Evolutionary conservation across 768 basidiomycete genomes (phyloP).

Genomic region (Mycena amicta): DNA sequence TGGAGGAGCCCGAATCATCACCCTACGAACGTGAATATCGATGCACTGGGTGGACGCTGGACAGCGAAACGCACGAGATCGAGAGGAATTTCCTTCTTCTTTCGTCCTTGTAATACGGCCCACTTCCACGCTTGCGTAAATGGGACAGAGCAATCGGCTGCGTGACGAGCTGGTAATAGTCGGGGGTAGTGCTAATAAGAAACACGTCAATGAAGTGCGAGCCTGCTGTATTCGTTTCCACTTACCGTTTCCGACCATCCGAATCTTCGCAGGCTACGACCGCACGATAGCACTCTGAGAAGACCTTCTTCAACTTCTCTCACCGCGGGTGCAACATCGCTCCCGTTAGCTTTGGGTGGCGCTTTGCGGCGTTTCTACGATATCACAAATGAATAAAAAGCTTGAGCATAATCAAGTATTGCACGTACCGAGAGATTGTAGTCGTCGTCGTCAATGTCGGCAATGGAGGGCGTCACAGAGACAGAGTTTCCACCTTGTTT

Average conservation of each 20-base stretch:
- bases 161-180: conserved; percentile 88
- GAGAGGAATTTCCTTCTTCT: conserved; percentile 88
- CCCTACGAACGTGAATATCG: conserved; percentile 47
- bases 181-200: conserved; percentile 74
- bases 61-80: conserved; percentile 61
- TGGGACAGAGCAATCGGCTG: conserved; percentile 87
- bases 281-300: conserved; percentile 74
- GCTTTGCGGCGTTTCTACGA: conserved; percentile 91
- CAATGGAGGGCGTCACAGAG: conserved; percentile 74
- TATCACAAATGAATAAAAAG: conserved; percentile 1
- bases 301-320: conserved; percentile 83
- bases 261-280: conserved; percentile 73
- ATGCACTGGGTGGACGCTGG: background rate
- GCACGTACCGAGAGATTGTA: conserved; percentile 66
- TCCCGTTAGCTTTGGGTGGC: conserved; percentile 43
- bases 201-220: conserved; percentile 52
- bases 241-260: conserved; percentile 76
- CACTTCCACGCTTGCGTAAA: conserved; percentile 75
- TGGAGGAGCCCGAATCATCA: conserved; percentile 68
- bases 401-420: conserved; percentile 2
- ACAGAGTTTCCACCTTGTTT: conserved; percentile 75
- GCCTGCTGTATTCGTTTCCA: conserved; percentile 85
- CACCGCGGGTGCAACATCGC: conserved; percentile 61
- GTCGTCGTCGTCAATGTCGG: conserved; percentile 70
- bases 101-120: conserved; percentile 74